Percentiles rank a stretch among this genome's conserved stretches.
Evolutionary conservation across 129 eudicot genomes (phyloP).

Genomic region (Flaveria ramosissima): DNA sequence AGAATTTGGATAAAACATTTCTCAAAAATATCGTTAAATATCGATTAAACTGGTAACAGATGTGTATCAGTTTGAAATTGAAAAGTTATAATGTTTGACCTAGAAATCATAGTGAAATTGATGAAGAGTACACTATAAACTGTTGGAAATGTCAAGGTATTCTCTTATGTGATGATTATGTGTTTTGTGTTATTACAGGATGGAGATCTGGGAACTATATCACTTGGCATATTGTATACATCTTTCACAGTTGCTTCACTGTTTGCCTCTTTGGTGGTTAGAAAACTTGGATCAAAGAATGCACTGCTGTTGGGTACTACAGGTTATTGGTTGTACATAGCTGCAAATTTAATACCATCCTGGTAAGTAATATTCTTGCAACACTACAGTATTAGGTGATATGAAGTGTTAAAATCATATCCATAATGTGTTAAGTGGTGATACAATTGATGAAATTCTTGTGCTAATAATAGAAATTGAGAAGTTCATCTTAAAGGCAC

Average conservation of each 20-base stretch:
- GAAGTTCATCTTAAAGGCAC: neutral
- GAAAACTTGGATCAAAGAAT: constrained; percentile 76
- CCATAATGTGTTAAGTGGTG: neutral
- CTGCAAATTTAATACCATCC: constrained; percentile 82
- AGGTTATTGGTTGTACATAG: constrained; percentile 94
- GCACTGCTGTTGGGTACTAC: constrained; percentile 86
- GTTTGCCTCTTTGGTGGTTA: constrained; percentile 77
- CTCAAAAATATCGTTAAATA: too few relatives aligned
- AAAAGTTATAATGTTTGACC: constrained; percentile 27
- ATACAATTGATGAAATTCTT: neutral
- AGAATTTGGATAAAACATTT: neutral
- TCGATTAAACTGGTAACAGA: constrained; percentile 17
- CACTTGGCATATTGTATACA: constrained; percentile 88
- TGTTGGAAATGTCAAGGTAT: constrained; percentile 16
- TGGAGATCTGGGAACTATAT: constrained; percentile 86
- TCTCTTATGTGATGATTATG: constrained; percentile 11
- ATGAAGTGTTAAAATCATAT: neutral
- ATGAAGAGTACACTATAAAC: neutral
- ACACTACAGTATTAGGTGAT: neutral
- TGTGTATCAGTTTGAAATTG: neutral
- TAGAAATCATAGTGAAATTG: neutral
- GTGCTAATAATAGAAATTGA: constrained; percentile 4
- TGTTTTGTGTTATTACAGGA: constrained; percentile 49
- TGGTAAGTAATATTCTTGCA: constrained; percentile 48
- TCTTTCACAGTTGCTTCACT: constrained; percentile 79